These are phyloP conservation scores for Verticillium zaregamsianum DNA, from an alignment of 2,329 filamentous ascomycete genomes.

Conservation along the genomic window DNA sequence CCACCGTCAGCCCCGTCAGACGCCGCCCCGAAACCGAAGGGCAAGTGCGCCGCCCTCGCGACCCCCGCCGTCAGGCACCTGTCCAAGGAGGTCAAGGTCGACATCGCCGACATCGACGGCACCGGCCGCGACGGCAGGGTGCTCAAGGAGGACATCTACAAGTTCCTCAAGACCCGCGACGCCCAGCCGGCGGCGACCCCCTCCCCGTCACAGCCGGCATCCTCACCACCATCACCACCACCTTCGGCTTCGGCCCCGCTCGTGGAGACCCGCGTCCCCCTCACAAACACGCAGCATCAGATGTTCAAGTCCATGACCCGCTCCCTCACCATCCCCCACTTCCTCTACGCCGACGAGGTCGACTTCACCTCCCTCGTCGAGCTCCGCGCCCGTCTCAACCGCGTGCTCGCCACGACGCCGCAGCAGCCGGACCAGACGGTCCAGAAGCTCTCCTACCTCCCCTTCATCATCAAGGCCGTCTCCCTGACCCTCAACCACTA, in stretches of 20 bases:
- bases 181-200: conserved; percentile 7
- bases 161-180: conserved; percentile 56
- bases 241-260: conserved; percentile 21
- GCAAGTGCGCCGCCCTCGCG: conserved; percentile 71
- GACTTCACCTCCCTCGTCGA: conserved; percentile 72
- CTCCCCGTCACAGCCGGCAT: background rate
- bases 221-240: conserved; percentile 8
- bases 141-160: conserved; percentile 85
- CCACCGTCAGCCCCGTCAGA: conserved; percentile 1
- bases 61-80: conserved; percentile 91
- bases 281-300: conserved; percentile 77
- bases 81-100: conserved; percentile 71
- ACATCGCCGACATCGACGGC: conserved; percentile 74
- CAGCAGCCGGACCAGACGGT: conserved; percentile 39
- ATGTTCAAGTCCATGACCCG: conserved; percentile 99
- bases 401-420: conserved; percentile 44
- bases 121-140: conserved; percentile 90
- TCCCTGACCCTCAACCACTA: conserved; percentile 78
- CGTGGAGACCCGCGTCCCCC: conserved; percentile 60
- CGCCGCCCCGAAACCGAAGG: conserved; percentile 32
- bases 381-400: conserved; percentile 73
- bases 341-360: conserved; percentile 88
- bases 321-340: conserved; percentile 87
- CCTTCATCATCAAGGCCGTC: conserved; percentile 94
- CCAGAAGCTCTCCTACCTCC: conserved; percentile 79